Percentiles rank a stretch among this genome's conserved stretches.
Evolutionary conservation across 768 basidiomycete species (phyloP).

Genomic region (button mushroom (Agaricus bisporus)): DNA sequence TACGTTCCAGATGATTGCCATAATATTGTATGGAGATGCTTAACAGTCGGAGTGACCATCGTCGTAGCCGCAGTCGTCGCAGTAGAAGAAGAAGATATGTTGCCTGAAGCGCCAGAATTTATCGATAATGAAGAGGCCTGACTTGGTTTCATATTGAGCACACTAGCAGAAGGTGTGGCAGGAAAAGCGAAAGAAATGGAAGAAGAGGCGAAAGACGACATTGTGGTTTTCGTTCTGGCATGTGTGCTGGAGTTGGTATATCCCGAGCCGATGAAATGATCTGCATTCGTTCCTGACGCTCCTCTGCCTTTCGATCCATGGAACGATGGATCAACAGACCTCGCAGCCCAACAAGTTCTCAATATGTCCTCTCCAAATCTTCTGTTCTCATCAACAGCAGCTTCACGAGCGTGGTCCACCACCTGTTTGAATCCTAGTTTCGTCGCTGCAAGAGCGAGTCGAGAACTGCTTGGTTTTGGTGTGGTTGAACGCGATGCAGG

Average conservation of each 20-base stretch:
- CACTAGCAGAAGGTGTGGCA: background rate
- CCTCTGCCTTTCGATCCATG: constrained; percentile 3
- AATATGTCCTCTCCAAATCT: constrained; percentile 52
- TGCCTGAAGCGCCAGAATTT: background rate
- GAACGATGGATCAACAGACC: constrained; percentile 34
- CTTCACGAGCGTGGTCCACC: constrained; percentile 56
- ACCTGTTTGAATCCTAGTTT: constrained; percentile 56
- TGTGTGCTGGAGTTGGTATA: background rate
- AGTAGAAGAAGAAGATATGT: constrained; percentile 1
- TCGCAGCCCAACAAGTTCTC: constrained; percentile 46
- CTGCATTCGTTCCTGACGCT: constrained; percentile 16
- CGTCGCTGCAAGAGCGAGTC: constrained; percentile 12
- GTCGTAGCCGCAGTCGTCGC: constrained; percentile 2
- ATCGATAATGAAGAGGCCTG: background rate
- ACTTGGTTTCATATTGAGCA: background rate
- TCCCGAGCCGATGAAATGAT: background rate
- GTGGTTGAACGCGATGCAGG: constrained; percentile 23
- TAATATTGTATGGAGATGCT: constrained; percentile 38
- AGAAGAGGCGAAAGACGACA: background rate
- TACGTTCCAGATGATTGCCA: constrained; percentile 35
- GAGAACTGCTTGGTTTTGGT: constrained; percentile 2
- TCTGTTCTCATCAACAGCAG: constrained; percentile 39
- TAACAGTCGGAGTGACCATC: constrained; percentile 28
- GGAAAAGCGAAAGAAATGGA: background rate
- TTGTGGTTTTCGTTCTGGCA: background rate